Evolutionary conservation across 169 alveolate species (phyloP).

Genomic region (Plasmodium vivax): DNA sequence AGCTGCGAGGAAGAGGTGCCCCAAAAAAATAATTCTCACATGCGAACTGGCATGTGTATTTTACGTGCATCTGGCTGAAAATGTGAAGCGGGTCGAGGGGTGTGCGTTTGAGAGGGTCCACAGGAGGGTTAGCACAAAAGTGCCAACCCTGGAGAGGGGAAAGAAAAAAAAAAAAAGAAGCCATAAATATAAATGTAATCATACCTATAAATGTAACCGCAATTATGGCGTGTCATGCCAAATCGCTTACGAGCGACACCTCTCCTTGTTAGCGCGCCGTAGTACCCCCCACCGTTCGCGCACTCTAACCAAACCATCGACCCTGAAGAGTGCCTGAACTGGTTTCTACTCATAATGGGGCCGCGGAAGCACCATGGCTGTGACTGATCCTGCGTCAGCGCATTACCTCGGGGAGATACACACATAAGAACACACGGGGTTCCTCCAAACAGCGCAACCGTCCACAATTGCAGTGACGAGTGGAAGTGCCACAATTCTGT

Average conservation of each 20-base stretch:
- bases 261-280: not conserved
- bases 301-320: not conserved
- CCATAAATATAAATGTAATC: not conserved
- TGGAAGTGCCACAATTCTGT: not conserved
- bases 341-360: not conserved
- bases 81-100: not conserved
- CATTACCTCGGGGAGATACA: not conserved
- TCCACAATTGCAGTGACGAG: not conserved
- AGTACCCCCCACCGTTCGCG: not conserved
- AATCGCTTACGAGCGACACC: not conserved
- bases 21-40: not conserved
- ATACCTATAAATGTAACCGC: not conserved
- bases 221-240: not conserved
- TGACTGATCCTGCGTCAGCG: not conserved
- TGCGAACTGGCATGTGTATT: not conserved
- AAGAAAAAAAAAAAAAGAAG: not conserved
- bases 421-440: not conserved
- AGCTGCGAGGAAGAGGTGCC: not conserved
- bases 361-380: not conserved
- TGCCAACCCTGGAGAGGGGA: too few species aligned
- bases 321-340: not conserved
- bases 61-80: not conserved
- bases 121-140: not conserved
- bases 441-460: not conserved
- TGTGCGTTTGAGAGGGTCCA: not conserved